Conservation (phyloP, 306 rosid genomes). For the Luffa acutangula region DNA sequence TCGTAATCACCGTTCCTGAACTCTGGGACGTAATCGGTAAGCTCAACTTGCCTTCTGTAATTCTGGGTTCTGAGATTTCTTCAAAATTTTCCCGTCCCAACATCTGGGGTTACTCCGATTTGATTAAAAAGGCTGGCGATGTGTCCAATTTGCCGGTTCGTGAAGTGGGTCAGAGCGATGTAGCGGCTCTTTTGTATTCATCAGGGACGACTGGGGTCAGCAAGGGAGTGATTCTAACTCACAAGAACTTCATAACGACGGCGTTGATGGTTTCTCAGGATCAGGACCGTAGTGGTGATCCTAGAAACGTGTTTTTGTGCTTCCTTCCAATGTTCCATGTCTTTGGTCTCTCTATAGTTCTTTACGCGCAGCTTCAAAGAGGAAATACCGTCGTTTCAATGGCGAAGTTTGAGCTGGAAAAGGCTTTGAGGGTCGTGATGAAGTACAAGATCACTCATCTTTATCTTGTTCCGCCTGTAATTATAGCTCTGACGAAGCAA, state of each 20-base stretch:
- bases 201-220: conserved; percentile 42
- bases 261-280: conserved; percentile 22
- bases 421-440: conserved; percentile 23
- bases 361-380: conserved; percentile 27
- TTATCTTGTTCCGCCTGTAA: conserved; percentile 31
- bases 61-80: conserved; percentile 1
- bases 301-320: conserved; percentile 27
- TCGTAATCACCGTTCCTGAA: conserved; percentile 22
- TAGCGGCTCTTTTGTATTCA: conserved; percentile 38
- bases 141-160: conserved; percentile 1
- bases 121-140: conserved; percentile 4
- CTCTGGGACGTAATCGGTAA: conserved; percentile 10
- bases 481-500: conserved; percentile 22
- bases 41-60: conserved; percentile 14
- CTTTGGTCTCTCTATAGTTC: conserved; percentile 18
- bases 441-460: conserved; percentile 24
- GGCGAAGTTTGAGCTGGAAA: conserved; percentile 24
- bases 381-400: conserved; percentile 33
- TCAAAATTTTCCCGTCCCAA: background rate
- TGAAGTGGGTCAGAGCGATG: conserved; percentile 18
- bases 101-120: conserved; percentile 17
- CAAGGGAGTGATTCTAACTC: conserved; percentile 41
- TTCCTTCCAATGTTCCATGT: conserved; percentile 38
- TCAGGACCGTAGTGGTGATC: conserved; percentile 20
- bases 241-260: conserved; percentile 32